Base-by-base conservation (phyloP, 257 asterid species). In the Marsdenia floribunda region DNA sequence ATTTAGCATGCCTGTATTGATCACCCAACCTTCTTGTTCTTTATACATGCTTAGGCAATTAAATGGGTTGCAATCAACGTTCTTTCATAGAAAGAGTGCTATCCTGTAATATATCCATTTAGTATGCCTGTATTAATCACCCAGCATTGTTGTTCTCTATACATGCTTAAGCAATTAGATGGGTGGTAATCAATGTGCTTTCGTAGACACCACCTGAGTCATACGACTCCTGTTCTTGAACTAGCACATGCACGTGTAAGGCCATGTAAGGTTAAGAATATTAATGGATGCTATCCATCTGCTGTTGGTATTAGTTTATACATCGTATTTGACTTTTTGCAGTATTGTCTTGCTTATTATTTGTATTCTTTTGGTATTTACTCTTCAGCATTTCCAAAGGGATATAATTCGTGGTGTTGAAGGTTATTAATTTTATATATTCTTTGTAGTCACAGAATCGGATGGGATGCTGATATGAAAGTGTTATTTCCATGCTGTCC, bases 331-430 rank as follows among this genome's bases (percentile, higher is more conserved):
- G 19, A 35, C 58, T 57, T 53, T 54, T 38, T 66, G 37, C 54
- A 16, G 37, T 53, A 11, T 35, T 14, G 0, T 6, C 22, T 37
- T 7, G 47, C 15, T 53, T 73, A 33, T 53, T 53, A 21, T 54
- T 24, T 71, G 60, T 38, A 9, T 5, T 49, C 68, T 49, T 55
- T 37, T 37, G 19, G 40, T 35, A 26, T 11, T 46, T 42, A 14
- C 37, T 73, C 58, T 85, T 82, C 98, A 95, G 99, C 98, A 95
- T 91, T 95, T 91, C 79, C 99, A 95, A 86, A 90, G 99, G 85
- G 99, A 95, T 87, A 91, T 90, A 68, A 96, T 93, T 50, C 97
- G 98, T 73, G 98, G 96, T 79, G 96, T 93, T 76, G 98, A 93
- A 91, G 97, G 97, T 71, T 93, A 93, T 80, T n/a, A n/a, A n/a